A percentile compares a stretch with the other conserved stretches of the same genome.
phyloP scores from a whole-genome alignment of 495 filamentous ascomycete genomes.

The Cudoniella acicularis region DNA sequence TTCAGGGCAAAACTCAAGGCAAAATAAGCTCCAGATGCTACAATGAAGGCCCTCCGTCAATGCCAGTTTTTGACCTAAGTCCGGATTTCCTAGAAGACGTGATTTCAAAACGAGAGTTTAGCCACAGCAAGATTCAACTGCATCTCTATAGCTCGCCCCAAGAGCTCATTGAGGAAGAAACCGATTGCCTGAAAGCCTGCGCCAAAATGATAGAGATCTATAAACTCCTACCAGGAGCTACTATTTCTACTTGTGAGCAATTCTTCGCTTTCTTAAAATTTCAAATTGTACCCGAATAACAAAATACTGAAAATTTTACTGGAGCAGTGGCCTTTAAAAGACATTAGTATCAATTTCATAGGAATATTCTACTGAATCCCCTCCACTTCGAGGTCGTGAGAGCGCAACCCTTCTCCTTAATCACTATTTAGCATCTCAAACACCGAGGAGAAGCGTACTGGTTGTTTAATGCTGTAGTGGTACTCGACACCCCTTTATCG shows the following conservation, averaged over 20 bases:
- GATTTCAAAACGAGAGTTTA: not conserved
- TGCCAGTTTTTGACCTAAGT: not conserved
- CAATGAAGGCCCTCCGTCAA: not conserved
- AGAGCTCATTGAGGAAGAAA: not conserved
- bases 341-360: too few relatives aligned
- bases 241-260: constrained; percentile 10
- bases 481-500: not conserved
- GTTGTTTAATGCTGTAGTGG: too few relatives aligned
- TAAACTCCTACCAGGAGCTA: constrained; percentile 17
- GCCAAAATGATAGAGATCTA: constrained; percentile 17
- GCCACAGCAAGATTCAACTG: not conserved
- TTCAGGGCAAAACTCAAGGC: too few relatives aligned
- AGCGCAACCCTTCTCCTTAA: too few relatives aligned
- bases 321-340: not conserved
- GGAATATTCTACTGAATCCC: too few relatives aligned
- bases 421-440: too few relatives aligned
- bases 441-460: too few relatives aligned
- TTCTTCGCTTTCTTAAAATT: not conserved
- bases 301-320: too few relatives aligned
- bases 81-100: not conserved
- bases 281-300: not conserved
- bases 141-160: not conserved
- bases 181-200: constrained; percentile 10
- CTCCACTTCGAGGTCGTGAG: too few relatives aligned
- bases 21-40: too few relatives aligned